Conservation (phyloP, 1,284 basidiomycete species). For the Marasmius tenuissimus region DNA sequence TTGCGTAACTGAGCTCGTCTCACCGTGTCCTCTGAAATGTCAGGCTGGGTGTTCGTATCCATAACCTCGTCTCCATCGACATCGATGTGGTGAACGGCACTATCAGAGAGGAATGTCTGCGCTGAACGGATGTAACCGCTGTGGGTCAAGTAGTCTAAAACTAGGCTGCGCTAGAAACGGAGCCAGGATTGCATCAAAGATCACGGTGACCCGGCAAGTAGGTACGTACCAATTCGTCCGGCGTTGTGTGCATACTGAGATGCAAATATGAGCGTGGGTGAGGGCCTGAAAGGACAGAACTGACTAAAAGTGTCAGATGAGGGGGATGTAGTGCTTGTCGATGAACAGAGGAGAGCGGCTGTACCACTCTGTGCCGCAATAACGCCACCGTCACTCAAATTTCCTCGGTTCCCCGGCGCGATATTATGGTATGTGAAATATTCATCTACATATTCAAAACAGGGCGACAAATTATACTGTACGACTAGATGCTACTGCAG, state of each 20-base stretch:
- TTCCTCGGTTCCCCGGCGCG: too few species aligned
- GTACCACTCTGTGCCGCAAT: too few species aligned
- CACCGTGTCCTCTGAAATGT: slow-evolving; percentile 44
- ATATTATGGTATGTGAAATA: too few species aligned
- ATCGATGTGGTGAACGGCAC: slow-evolving; percentile 57
- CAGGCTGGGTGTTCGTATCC: slow-evolving; percentile 23
- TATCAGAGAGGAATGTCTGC: slow-evolving; percentile 68
- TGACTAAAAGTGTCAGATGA: too few species aligned
- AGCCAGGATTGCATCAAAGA: neutral
- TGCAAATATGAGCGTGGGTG: too few species aligned
- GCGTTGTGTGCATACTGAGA: neutral
- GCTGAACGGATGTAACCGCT: slow-evolving; percentile 73
- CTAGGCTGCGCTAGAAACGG: slow-evolving; percentile 58
- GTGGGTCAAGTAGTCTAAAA: slow-evolving; percentile 81
- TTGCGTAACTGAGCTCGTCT: slow-evolving; percentile 52
- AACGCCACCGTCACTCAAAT: too few species aligned
- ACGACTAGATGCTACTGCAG: too few species aligned
- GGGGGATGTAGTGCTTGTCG: neutral
- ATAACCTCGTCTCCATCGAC: slow-evolving; percentile 68
- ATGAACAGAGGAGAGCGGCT: neutral
- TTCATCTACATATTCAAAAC: too few species aligned
- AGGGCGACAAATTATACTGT: too few species aligned
- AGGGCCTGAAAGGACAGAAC: too few species aligned
- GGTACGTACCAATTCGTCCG: slow-evolving; percentile 1
- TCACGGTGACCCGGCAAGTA: neutral